Percentiles rank a stretch among this genome's conserved stretches.
These are phyloP conservation scores for Auriscalpium microsporum DNA, from an alignment of 768 basidiomycete genomes.

Conservation along the genomic window DNA sequence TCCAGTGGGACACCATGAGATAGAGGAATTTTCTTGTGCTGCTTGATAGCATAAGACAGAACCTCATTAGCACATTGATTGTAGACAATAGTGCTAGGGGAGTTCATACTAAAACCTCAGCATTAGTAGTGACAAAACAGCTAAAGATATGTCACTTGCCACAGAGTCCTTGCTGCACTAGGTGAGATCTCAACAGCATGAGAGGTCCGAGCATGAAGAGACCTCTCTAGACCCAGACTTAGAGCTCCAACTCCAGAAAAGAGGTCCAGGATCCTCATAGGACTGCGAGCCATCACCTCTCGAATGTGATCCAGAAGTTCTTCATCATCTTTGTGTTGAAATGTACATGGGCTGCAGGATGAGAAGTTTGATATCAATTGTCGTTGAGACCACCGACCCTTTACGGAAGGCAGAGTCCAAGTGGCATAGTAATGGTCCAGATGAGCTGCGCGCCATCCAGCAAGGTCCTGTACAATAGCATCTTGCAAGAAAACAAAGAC, in stretches of 20 bases:
- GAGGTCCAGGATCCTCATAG: constrained; percentile 31
- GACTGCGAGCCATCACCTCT: constrained; percentile 16
- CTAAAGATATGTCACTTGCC: constrained; percentile 29
- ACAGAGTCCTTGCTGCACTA: constrained; percentile 59
- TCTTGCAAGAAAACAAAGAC: constrained; percentile 39
- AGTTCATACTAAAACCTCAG: constrained; percentile 38
- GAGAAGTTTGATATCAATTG: no score
- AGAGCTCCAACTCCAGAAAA: constrained; percentile 53
- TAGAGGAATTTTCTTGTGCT: constrained; percentile 24
- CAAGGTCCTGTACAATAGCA: constrained; percentile 17
- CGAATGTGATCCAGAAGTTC: constrained; percentile 19
- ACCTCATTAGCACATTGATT: constrained; percentile 68
- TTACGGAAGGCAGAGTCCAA: no score
- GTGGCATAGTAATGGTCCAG: constrained; percentile 33
- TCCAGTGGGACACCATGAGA: constrained; percentile 31
- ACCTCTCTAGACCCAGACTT: constrained; percentile 45
- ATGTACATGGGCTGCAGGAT: no score
- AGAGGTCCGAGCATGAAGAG: constrained; percentile 44
- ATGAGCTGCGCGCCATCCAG: constrained; percentile 30
- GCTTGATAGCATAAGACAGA: constrained; percentile 49
- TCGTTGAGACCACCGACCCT: no score
- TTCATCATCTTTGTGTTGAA: constrained; percentile 11
- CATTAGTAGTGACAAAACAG: not conserved
- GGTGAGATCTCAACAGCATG: constrained; percentile 71
- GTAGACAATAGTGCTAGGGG: constrained; percentile 42